These are phyloP conservation scores for Fusarium pseudocircinatum DNA, from an alignment of 2,329 filamentous ascomycete species.

Conservation along the genomic window DNA sequence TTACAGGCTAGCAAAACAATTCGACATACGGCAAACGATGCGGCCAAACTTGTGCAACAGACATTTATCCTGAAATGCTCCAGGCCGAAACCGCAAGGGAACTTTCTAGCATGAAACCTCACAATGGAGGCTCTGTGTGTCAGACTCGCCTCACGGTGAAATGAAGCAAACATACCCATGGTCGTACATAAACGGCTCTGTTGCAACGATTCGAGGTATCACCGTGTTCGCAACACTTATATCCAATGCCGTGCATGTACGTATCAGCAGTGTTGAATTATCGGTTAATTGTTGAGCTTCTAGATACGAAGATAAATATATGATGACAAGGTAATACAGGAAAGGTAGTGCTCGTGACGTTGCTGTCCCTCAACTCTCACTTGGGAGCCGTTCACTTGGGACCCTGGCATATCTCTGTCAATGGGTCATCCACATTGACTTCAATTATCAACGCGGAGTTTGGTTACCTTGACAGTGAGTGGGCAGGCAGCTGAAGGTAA, in stretches of 20 bases:
- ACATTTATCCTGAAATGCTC: constrained; percentile 18
- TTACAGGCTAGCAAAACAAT: constrained; percentile 16
- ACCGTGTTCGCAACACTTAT: constrained; percentile 29
- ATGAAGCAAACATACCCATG: constrained; percentile 41
- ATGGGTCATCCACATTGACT: neutral
- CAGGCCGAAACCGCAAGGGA: constrained; percentile 23
- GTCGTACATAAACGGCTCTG: constrained; percentile 42
- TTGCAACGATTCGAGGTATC: constrained; percentile 34
- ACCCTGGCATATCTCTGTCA: neutral
- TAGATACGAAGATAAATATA: neutral
- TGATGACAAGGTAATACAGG: neutral
- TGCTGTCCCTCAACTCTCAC: neutral
- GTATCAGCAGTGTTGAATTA: neutral
- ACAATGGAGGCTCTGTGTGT: constrained; percentile 18
- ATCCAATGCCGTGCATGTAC: constrained; percentile 12
- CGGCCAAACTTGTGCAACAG: constrained; percentile 35
- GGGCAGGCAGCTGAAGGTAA: neutral
- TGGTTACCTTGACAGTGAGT: neutral
- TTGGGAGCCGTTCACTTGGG: neutral
- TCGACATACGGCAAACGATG: constrained; percentile 30
- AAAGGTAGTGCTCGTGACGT: neutral
- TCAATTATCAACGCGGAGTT: neutral
- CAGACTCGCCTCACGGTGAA: constrained; percentile 27
- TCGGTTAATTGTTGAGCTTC: neutral
- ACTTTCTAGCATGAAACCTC: constrained; percentile 29